Percentiles rank a stretch among this genome's conserved stretches.
Conservation (phyloP, 1,139 yeast genomes). For the Schwanniomyces etchellsii region DNA sequence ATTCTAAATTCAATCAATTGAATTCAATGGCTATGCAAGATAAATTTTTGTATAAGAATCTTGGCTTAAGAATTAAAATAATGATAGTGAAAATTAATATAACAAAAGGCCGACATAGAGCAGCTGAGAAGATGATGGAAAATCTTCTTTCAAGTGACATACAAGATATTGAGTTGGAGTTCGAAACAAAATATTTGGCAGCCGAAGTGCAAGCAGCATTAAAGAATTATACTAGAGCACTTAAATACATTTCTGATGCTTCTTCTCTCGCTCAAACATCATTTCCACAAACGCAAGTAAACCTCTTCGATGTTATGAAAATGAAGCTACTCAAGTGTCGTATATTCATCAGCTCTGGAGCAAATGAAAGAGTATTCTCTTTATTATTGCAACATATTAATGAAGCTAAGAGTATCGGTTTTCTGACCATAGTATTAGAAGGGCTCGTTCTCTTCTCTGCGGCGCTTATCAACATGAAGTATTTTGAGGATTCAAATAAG, state of each 20-base stretch:
- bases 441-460: slow-evolving; percentile 35
- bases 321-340: slow-evolving; percentile 41
- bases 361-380: slow-evolving; percentile 37
- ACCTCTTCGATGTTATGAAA: slow-evolving; percentile 35
- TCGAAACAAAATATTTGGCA: slow-evolving; percentile 21
- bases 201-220: slow-evolving; percentile 25
- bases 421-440: slow-evolving; percentile 31
- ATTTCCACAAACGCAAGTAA: slow-evolving; percentile 15
- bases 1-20: slow-evolving; percentile 21
- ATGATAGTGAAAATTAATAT: slow-evolving; percentile 32
- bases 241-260: slow-evolving; percentile 24
- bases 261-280: slow-evolving; percentile 17
- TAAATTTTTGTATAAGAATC: slow-evolving; percentile 28
- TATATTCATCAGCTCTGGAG: slow-evolving; percentile 30
- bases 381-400: slow-evolving; percentile 40
- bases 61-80: slow-evolving; percentile 33
- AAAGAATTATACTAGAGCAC: slow-evolving; percentile 30
- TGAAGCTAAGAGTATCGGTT: slow-evolving; percentile 36
- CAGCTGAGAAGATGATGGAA: slow-evolving; percentile 20
- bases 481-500: slow-evolving; percentile 29
- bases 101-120: slow-evolving; percentile 27
- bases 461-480: slow-evolving; percentile 29
- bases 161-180: slow-evolving; percentile 25
- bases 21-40: slow-evolving; percentile 18
- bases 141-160: slow-evolving; percentile 18